Evolutionary conservation across 306 rosid species (phyloP).

Genomic region (Lupinus albus): DNA sequence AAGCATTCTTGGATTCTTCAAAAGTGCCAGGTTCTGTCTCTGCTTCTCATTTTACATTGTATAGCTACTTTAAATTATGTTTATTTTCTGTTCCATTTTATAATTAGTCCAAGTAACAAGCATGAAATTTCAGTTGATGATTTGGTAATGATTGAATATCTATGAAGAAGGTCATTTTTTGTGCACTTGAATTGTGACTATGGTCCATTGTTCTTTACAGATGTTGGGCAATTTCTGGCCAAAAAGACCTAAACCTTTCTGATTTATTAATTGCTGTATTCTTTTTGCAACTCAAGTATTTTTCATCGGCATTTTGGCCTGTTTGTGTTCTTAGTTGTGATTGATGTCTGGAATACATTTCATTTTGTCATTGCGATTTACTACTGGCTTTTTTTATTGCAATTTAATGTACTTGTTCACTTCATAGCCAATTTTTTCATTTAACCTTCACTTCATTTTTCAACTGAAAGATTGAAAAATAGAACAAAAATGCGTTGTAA

Average conservation of each 20-base stretch:
- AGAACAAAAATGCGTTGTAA: background rate
- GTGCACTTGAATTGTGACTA: background rate
- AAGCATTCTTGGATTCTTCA: conserved; percentile 67
- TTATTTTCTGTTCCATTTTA: background rate
- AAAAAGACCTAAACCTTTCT: conserved; percentile 4
- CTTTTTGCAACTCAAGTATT: background rate
- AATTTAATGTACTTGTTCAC: background rate
- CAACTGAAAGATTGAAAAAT: conserved; percentile 13
- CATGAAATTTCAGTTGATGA: too few relatives aligned
- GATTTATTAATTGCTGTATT: background rate
- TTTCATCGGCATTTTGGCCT: background rate
- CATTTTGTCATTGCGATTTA: background rate
- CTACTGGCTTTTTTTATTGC: background rate
- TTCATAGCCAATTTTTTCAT: too few relatives aligned
- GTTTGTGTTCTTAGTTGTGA: conserved; percentile 2
- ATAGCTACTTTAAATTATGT: conserved; percentile 5
- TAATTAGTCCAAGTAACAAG: background rate
- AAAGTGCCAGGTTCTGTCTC: conserved; percentile 59
- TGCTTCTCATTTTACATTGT: conserved; percentile 7
- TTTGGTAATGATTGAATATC: background rate
- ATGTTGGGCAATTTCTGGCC: background rate
- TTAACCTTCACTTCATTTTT: background rate
- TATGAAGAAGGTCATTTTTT: conserved; percentile 1
- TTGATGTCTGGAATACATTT: background rate
- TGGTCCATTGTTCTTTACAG: background rate